Evolutionary conservation across 352 stramenopile species (phyloP).

Genomic region (Thalassiosira livingstoniorum): DNA sequence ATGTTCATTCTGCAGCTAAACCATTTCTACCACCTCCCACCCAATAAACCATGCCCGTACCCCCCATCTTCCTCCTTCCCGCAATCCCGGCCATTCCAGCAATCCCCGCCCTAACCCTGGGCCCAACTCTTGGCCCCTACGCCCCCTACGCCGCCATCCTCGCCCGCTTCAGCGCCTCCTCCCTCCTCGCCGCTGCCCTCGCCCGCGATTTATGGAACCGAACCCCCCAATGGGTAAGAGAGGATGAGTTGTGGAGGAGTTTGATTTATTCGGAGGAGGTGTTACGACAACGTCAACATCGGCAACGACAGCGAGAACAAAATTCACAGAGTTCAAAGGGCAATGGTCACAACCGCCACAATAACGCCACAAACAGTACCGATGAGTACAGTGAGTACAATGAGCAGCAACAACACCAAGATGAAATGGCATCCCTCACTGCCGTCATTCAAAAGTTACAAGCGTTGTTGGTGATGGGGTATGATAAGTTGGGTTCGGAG

Average conservation of each 20-base stretch:
- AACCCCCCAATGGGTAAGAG: conserved; percentile 66
- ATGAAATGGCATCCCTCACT: conserved; percentile 64
- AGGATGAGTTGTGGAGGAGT: conserved; percentile 65
- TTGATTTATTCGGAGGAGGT: conserved; percentile 20
- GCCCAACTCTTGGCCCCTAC: not conserved
- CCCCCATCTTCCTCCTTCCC: not conserved
- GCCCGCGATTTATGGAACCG: conserved; percentile 50
- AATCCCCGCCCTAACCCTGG: not conserved
- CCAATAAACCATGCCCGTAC: not conserved
- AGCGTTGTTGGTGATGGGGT: conserved; percentile 50
- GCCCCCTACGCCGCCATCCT: conserved; percentile 22
- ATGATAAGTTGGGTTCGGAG: conserved; percentile 57
- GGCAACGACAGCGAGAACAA: too few species aligned
- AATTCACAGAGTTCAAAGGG: too few species aligned
- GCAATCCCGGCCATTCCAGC: not conserved
- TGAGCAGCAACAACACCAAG: conserved; percentile 6
- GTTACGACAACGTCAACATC: not conserved
- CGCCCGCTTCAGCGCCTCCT: conserved; percentile 44
- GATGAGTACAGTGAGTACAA: conserved; percentile 6
- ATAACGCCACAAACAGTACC: conserved; percentile 16
- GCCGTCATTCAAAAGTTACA: conserved; percentile 68
- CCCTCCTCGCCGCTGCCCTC: conserved; percentile 47
- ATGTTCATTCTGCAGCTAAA: conserved; percentile 5
- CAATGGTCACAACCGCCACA: too few species aligned
- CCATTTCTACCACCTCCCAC: too few species aligned